Conservation (phyloP, 73 alveolate species). For the Paraurostyla sp. region DNA sequence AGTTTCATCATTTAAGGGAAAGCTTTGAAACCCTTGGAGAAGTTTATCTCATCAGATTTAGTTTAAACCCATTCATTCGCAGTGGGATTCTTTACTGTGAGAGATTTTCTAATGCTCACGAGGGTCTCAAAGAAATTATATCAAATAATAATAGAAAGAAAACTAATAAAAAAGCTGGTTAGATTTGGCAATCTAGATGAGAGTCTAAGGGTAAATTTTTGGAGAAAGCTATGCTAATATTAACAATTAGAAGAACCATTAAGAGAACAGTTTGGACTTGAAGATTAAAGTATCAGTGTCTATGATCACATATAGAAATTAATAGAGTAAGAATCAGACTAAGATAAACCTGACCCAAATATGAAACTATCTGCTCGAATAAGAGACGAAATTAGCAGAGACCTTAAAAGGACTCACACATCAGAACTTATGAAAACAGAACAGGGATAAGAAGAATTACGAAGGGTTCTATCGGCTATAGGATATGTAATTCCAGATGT, state of each 20-base stretch:
- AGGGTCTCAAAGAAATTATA: not conserved
- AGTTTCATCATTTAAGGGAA: too few species aligned
- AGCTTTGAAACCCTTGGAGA: not conserved
- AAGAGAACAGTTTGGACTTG: slow-evolving; percentile 6
- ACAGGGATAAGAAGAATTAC: slow-evolving; percentile 75
- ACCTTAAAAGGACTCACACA: slow-evolving; percentile 83
- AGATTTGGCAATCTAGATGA: slow-evolving; percentile 69
- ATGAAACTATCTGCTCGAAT: slow-evolving; percentile 64
- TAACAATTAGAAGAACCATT: slow-evolving; percentile 8
- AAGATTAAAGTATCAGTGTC: slow-evolving; percentile 46
- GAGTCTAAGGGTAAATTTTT: slow-evolving; percentile 36
- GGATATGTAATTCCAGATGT: slow-evolving; percentile 89
- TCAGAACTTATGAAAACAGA: slow-evolving; percentile 69
- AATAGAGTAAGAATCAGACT: slow-evolving; percentile 18
- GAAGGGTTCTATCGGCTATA: slow-evolving; percentile 69
- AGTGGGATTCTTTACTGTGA: slow-evolving; percentile 9
- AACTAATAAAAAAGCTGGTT: slow-evolving; percentile 44
- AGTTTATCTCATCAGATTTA: not conserved
- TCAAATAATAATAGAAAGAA: not conserved
- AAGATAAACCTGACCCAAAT: slow-evolving; percentile 52
- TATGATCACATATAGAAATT: slow-evolving; percentile 7
- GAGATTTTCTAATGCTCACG: not conserved
- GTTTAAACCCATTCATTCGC: not conserved
- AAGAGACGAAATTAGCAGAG: slow-evolving; percentile 82
- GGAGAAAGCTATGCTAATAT: slow-evolving; percentile 62